Base-by-base conservation (phyloP, 2,329 filamentous ascomycete genomes). In the Colletotrichum lupini region DNA sequence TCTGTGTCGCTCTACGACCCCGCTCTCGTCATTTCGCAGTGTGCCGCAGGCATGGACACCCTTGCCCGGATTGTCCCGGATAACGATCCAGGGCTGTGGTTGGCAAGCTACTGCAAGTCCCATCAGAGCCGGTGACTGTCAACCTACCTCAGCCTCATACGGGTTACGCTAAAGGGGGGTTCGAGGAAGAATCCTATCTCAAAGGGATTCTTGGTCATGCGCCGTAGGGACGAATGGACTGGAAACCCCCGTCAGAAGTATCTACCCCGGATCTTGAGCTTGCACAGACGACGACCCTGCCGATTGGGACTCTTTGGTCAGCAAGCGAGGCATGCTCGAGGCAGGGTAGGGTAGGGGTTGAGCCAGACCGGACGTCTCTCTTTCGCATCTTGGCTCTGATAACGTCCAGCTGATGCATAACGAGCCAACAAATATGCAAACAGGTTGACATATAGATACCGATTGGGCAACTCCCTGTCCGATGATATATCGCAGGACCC, bases 21-120 rank as follows among this genome's bases (percentile, higher is more conserved):
- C 65, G 56, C 56, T 46, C 28, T 56, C 65, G 16, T 61, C 30
- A 60, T 49, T n/a, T 67, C 37, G 19, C 53, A 49, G n/a, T 8
- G 12, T 28, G 64, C 28, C n/a, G 37, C 42, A 49, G 42, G 11
- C 42, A 49, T 66, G 63, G 63, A 0, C 2, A 22, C 52, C 63
- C 63, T 24, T 67, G 64, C 64, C 37, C 64, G 64, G 64, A 59
- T 67, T 67, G 35, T 67, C 35, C 64, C 64, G 64, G 64, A 67
- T 67, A 67, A 67, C 37, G 55, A 32, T 59, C 55, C 55, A 59
- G 26, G 11, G 24, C 22, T 19, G 22, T 56, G 53, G 53, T 28
- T 19, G 53, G 26, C 24, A 28, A 49, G n/a, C 28, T 30, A 52
- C 49, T 56, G 42, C 62, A 55, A 65, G n/a, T 55, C 8, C 35